Evolutionary conservation across 345 rosid genomes (phyloP).

Genomic region (Eucalyptus sp.): DNA sequence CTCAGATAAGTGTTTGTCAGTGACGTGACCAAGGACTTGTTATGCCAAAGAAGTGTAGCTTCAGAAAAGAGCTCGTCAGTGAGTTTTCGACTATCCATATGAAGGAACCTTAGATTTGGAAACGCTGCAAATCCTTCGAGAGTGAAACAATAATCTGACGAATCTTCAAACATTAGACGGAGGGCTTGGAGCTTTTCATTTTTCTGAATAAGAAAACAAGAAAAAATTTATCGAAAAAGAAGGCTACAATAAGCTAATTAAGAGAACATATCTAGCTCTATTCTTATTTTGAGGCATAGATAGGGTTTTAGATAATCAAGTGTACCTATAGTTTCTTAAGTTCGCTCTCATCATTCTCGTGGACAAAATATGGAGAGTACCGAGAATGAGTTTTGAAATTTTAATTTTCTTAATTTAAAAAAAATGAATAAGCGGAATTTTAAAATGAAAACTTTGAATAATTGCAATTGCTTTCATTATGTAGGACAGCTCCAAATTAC

Average conservation of each 20-base stretch:
- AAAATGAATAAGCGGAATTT: background rate
- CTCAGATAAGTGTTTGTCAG: background rate
- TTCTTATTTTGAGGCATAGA: background rate
- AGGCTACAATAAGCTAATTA: background rate
- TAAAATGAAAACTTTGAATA: background rate
- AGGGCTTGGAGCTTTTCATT: background rate
- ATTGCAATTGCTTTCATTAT: background rate
- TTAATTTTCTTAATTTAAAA: background rate
- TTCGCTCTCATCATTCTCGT: background rate
- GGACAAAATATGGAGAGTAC: background rate
- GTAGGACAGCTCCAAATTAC: background rate
- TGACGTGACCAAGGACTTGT: background rate
- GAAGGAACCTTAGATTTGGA: background rate
- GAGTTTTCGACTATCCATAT: background rate
- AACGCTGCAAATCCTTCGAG: background rate
- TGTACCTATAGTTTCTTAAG: background rate
- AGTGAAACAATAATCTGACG: background rate
- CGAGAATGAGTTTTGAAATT: background rate
- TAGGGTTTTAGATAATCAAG: background rate
- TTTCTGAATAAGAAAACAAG: background rate
- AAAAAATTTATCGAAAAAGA: background rate
- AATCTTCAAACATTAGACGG: background rate
- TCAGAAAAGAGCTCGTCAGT: background rate
- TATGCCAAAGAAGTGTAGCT: background rate
- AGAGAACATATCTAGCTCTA: background rate